Base-by-base conservation (phyloP, 176 grass and related monocot genomes). In the Lolium perenne region DNA sequence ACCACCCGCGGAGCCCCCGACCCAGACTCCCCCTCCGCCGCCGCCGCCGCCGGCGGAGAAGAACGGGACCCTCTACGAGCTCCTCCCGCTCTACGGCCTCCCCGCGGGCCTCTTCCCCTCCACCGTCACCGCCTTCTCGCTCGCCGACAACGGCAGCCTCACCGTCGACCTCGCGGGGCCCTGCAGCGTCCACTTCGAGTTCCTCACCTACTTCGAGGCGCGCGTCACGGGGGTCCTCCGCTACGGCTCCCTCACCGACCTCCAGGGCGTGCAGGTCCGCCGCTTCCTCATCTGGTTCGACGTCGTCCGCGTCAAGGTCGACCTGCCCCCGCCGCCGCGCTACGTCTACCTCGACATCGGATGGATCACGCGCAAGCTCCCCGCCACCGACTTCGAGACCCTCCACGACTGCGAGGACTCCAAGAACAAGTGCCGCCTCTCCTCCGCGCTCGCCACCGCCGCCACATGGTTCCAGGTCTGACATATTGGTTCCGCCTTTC, bases 271-370 rank as follows among this genome's bases (percentile, higher is more conserved):
- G 47, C 82, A 93, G 88, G 88, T 88, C 73, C 84, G 90, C 70
- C 90, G 85, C 85, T 95, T 93, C 91, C 88, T 92, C 74, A 22
- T 95, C 67, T 95, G 93, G 93, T 91, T 82, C 79, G 55, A 73
- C 80, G 75, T 95, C 54, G 26, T 88, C 78, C 88, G 91, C 58
- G 77, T 93, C 85, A 95, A 92, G 93, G 93, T 92, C 77, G 73
- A 83, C 85, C 86, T 89, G n/a, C 90, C 90, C 26, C 93, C 93
- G 71, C 93, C 90, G 2, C 51, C 81, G 55, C 86, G 70, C 56
- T 95, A 78, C 76, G 89, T 95, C 64, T 91, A 93, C 84, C 77
- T 95, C 68, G 93, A 95, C 87, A 92, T 91, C 69, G 90, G 91
- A 0, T 97, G 85, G 94, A 92, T 97, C 59, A 89, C 88, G 26